Evolutionary conservation across 1,139 yeast species (phyloP).

Genomic region (Nadsonia starkeyi-henricii): DNA sequence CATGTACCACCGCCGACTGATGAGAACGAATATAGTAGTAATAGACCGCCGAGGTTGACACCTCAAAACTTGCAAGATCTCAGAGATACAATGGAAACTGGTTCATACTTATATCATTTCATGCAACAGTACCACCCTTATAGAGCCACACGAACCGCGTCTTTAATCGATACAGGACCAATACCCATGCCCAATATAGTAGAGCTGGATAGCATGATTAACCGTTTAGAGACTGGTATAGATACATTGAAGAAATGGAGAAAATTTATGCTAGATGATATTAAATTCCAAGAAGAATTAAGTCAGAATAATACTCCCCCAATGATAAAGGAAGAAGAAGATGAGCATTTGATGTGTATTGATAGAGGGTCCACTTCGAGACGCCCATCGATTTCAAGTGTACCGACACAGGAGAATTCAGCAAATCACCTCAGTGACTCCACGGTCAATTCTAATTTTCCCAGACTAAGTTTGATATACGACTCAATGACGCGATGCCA

Average conservation of each 20-base stretch:
- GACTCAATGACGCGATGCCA: conserved; percentile 13
- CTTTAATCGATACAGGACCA: neutral
- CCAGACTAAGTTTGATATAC: neutral
- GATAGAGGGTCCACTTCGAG: neutral
- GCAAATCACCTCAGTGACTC: neutral
- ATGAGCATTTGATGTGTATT: neutral
- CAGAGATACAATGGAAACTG: neutral
- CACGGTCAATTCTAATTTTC: neutral
- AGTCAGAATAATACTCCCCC: neutral
- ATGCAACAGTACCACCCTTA: neutral
- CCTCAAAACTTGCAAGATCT: neutral
- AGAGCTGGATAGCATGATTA: neutral
- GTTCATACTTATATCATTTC: neutral
- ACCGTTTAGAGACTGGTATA: neutral
- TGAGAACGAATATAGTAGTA: too few relatives aligned
- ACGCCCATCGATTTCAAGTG: neutral
- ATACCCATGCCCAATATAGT: neutral
- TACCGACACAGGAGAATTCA: neutral
- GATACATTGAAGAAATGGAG: neutral
- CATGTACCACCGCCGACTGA: too few relatives aligned
- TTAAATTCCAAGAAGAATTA: neutral
- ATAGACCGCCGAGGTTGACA: neutral
- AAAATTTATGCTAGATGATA: neutral
- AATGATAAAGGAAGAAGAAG: neutral
- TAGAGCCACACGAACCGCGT: neutral